A percentile compares a stretch with the other conserved stretches of the same genome.
Conservation (phyloP, 2,329 filamentous ascomycete species). For the Cladosporium sp. region DNA sequence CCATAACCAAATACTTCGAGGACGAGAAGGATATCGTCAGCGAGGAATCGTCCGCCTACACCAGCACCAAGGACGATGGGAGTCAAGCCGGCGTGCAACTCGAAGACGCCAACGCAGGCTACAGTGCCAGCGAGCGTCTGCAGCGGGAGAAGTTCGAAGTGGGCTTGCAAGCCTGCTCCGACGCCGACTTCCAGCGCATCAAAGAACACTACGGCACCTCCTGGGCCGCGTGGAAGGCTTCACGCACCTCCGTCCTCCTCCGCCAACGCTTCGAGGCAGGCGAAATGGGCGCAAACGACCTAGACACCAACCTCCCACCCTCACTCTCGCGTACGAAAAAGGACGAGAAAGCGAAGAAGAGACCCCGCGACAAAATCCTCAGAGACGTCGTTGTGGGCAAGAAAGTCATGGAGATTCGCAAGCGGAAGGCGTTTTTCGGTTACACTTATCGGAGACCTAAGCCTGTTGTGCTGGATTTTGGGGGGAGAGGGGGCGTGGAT, state of each 20-base stretch:
- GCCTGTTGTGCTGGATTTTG: slow-evolving; percentile 20
- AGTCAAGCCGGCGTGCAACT: slow-evolving; percentile 13
- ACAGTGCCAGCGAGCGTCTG: slow-evolving; percentile 16
- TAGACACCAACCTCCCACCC: no score
- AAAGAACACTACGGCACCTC: slow-evolving; percentile 28
- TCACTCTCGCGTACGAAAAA: no score
- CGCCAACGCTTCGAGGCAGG: no score
- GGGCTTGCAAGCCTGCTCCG: slow-evolving; percentile 26
- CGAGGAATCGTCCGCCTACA: slow-evolving; percentile 26
- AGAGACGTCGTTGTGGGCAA: slow-evolving; percentile 64
- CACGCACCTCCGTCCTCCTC: slow-evolving; percentile 17
- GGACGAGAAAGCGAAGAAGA: slow-evolving; percentile 47
- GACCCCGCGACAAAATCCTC: slow-evolving; percentile 79
- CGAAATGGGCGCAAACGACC: no score
- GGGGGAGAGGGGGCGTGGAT: slow-evolving; percentile 13
- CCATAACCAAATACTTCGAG: slow-evolving; percentile 79
- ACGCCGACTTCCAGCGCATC: slow-evolving; percentile 26
- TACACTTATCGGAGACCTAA: slow-evolving; percentile 69
- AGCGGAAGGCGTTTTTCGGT: slow-evolving; percentile 77
- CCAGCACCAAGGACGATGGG: slow-evolving; percentile 20
- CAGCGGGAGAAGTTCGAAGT: slow-evolving; percentile 27
- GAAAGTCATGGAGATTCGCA: slow-evolving; percentile 72
- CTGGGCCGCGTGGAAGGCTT: slow-evolving; percentile 28
- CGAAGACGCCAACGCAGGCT: slow-evolving; percentile 9
- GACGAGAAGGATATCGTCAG: slow-evolving; percentile 64